phyloP scores from a whole-genome alignment of 768 basidiomycete species.

The Astraeus odoratus region DNA sequence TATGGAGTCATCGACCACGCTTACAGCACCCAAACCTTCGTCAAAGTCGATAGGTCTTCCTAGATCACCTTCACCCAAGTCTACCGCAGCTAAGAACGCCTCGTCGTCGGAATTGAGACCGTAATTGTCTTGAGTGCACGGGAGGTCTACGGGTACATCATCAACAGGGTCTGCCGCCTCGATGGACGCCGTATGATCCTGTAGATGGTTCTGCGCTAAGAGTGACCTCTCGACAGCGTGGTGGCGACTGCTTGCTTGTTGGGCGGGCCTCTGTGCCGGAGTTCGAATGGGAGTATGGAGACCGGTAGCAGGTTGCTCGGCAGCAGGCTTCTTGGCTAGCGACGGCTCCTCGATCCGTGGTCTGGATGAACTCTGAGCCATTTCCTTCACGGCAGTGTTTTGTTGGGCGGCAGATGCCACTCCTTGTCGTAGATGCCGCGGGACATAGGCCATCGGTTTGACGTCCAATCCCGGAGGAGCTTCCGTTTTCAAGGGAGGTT shows the following conservation, averaged over 20 bases:
- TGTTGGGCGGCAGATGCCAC: conserved; percentile 8
- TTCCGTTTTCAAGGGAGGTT: conserved; percentile 16
- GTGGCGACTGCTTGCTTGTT: conserved; percentile 2
- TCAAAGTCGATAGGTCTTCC: conserved; percentile 35
- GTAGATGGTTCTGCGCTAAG: conserved; percentile 7
- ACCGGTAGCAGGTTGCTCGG: conserved; percentile 11
- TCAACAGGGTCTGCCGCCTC: conserved; percentile 4
- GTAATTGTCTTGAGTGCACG: conserved; percentile 31
- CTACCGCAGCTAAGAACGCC: conserved; percentile 52
- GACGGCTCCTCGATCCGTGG: background rate
- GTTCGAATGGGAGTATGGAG: conserved; percentile 32
- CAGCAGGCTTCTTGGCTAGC: background rate
- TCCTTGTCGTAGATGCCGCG: conserved; percentile 34
- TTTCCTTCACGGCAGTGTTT: background rate
- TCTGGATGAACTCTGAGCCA: conserved; percentile 1
- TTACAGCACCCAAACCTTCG: conserved; percentile 24
- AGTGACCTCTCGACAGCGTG: conserved; percentile 3
- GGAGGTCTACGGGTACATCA: conserved; percentile 1
- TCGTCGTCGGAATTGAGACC: conserved; percentile 61
- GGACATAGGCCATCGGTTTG: conserved; percentile 28
- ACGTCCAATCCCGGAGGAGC: conserved; percentile 4
- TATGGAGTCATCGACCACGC: conserved; percentile 6
- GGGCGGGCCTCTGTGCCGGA: conserved; percentile 11
- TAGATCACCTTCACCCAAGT: conserved; percentile 40
- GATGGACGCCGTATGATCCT: conserved; percentile 12